Conservation (phyloP, 192 early-diverging fungal species). For the Geranomyces michiganensis region DNA sequence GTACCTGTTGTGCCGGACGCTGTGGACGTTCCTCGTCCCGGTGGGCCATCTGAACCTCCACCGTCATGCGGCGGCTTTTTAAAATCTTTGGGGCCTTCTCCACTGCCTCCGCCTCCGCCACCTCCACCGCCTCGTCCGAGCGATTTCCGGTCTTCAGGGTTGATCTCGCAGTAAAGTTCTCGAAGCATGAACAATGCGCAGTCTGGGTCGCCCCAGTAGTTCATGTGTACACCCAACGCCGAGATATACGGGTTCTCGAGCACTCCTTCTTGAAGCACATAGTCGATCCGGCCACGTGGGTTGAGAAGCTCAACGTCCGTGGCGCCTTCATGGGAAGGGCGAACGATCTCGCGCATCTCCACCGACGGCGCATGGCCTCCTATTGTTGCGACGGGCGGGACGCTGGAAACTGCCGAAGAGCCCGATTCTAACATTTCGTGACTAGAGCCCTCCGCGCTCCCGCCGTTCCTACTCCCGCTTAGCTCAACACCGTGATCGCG, state of each 20-base stretch:
- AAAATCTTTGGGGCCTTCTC: not conserved
- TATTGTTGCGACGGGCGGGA: not conserved
- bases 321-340: conserved; percentile 2
- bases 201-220: conserved; percentile 71
- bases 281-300: conserved; percentile 64
- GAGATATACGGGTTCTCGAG: conserved; percentile 72
- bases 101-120: conserved; percentile 12
- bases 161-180: conserved; percentile 52
- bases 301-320: conserved; percentile 51
- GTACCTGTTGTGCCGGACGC: no score
- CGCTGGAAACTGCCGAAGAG: not conserved
- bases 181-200: conserved; percentile 63
- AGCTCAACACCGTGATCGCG: not conserved
- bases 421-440: not conserved
- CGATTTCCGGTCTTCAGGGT: not conserved
- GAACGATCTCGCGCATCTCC: conserved; percentile 30
- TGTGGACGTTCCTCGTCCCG: no score
- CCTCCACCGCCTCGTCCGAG: conserved; percentile 1
- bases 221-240: conserved; percentile 68
- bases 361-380: conserved; percentile 10
- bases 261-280: conserved; percentile 65
- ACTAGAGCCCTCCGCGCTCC: not conserved
- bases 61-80: conserved; percentile 7
- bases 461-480: not conserved
- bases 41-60: not conserved